These are phyloP conservation scores for Starmerella vitae DNA, from an alignment of 805 yeast species.

Conservation along the genomic window DNA sequence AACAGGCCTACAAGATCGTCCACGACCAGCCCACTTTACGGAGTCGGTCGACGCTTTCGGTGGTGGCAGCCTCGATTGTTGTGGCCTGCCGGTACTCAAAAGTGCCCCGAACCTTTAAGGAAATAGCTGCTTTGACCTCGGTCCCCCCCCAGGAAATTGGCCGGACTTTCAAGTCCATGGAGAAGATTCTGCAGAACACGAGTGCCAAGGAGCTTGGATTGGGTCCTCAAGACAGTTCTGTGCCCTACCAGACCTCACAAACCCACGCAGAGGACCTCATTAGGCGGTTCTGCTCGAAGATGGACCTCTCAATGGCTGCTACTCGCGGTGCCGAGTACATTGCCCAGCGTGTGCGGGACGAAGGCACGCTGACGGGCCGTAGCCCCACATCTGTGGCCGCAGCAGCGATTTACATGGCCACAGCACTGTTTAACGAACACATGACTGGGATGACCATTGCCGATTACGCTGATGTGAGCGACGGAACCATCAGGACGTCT, in stretches of 20 bases:
- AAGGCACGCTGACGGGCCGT: constrained; percentile 89
- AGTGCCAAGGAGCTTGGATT: constrained; percentile 28
- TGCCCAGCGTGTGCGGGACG: constrained; percentile 77
- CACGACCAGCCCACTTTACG: constrained; percentile 74
- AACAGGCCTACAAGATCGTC: constrained; percentile 85
- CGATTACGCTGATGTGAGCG: constrained; percentile 89
- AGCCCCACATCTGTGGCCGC: constrained; percentile 97
- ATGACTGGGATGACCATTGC: constrained; percentile 69
- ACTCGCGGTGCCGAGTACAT: constrained; percentile 88
- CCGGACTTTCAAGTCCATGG: constrained; percentile 74
- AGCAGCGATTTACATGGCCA: constrained; percentile 88
- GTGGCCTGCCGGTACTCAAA: constrained; percentile 89
- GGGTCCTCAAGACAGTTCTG: constrained; percentile 15
- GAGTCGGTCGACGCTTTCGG: constrained; percentile 84
- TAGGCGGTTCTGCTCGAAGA: constrained; percentile 88
- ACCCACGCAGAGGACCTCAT: constrained; percentile 89
- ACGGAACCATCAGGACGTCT: constrained; percentile 90
- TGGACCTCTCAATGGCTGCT: constrained; percentile 72
- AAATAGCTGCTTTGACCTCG: constrained; percentile 85
- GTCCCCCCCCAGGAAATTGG: constrained; percentile 94
- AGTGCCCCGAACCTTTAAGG: constrained; percentile 89
- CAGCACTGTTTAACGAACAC: constrained; percentile 69
- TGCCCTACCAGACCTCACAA: constrained; percentile 52
- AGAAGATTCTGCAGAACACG: constrained; percentile 38
- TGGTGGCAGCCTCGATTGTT: constrained; percentile 92